Base-by-base conservation (phyloP, 441 rosid species). In the Arabidopsis hybrid region DNA sequence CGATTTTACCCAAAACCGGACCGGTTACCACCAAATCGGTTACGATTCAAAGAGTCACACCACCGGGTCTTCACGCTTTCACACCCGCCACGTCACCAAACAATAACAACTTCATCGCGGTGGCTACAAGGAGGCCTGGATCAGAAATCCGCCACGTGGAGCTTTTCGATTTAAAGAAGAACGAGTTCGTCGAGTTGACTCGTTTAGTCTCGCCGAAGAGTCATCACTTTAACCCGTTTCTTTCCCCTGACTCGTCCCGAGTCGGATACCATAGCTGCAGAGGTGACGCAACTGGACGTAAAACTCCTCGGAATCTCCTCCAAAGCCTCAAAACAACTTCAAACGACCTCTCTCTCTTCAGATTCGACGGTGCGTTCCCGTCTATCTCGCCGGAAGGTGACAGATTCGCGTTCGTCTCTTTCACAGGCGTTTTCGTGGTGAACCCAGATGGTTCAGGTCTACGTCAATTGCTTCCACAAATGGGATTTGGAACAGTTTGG, bases 51-150 rank as follows among this genome's bases (percentile, higher is more conserved):
- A 87, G 97, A 26, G 86, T 93, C 68, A 93, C 98, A 0, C 97
- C 97, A 26, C 84, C 93, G 18, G 96, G 93, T 57, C 43, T 93
- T n/a, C 96, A 93, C 82, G 89, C 89, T 14, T 93, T 93, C 86
- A 93, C 98, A 12, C 97, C 97, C 1, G 98, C 97, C 40, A 69
- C 96, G 55, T 87, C 98, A 29, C 93, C 95, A 42, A 89, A 88
- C 61, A 93, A 93, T 78, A 16, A 81, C 32, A 77, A 86, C 29
- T 88, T 88, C 82, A 89, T 93, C 52, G 97, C 96, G 1, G 80
- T 76, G 1, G 76, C 72, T 1, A 91, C 98, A 1, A 86, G 93
- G 78, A 85, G 94, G 49, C 88, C 89, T 2, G 72, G 40, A 35
- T 77, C 89, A 1, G 74, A 62, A 18, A 85, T 79, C 60, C 94